These are phyloP conservation scores for Thuidium tamariscinum DNA, from an alignment of 225 moss, liverwort and hornwort genomes.

Conservation along the genomic window DNA sequence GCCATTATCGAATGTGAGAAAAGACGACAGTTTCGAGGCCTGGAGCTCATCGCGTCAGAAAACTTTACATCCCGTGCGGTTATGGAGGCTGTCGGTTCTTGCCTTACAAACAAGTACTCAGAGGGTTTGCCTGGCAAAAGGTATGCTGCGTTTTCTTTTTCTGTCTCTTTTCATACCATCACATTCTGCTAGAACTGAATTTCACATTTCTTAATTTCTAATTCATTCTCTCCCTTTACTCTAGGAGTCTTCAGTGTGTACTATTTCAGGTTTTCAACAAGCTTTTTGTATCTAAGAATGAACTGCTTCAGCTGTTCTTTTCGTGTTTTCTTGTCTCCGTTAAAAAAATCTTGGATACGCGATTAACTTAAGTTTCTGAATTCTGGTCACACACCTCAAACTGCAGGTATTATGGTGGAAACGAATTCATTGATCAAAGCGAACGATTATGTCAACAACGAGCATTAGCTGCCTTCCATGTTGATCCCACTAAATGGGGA, in stretches of 20 bases:
- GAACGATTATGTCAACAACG: constrained; percentile 71
- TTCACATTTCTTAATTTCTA: not conserved
- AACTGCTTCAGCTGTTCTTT: not conserved
- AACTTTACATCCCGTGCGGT: constrained; percentile 88
- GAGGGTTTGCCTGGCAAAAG: constrained; percentile 87
- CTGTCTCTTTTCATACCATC: not conserved
- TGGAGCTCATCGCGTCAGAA: constrained; percentile 86
- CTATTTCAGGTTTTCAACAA: not conserved
- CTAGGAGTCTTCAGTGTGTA: not conserved
- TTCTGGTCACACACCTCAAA: not conserved
- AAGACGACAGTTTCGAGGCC: constrained; percentile 61
- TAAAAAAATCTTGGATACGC: not conserved
- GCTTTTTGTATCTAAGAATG: not conserved
- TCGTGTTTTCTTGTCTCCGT: not conserved
- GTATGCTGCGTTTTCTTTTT: not conserved
- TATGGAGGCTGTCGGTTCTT: constrained; percentile 93
- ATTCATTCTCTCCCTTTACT: not conserved
- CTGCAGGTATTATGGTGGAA: constrained; percentile 79
- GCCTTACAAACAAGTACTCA: constrained; percentile 87
- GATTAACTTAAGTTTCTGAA: not conserved
- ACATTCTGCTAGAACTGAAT: not conserved
- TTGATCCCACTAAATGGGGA: constrained; percentile 60
- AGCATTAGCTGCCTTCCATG: constrained; percentile 63
- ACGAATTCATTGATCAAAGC: constrained; percentile 73
- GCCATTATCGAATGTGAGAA: constrained; percentile 78